Conservation (phyloP, 2,329 filamentous ascomycete genomes). For the Scopulariopsis brevicaulis region DNA sequence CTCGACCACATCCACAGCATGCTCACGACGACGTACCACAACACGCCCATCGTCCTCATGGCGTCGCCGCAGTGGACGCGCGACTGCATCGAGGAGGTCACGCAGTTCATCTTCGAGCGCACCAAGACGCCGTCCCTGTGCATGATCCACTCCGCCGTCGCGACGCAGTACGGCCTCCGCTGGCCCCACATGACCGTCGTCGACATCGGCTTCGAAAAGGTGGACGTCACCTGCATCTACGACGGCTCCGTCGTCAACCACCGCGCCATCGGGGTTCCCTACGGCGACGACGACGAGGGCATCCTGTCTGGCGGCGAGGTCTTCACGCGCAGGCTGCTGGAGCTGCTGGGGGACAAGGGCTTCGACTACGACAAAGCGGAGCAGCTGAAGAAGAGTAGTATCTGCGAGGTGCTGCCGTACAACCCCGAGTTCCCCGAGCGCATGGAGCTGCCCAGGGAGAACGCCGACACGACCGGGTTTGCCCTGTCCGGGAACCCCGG, state of each 20-base stretch:
- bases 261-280: slow-evolving; percentile 50
- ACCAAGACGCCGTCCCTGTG: slow-evolving; percentile 90
- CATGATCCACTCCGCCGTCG: slow-evolving; percentile 79
- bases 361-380: slow-evolving; percentile 59
- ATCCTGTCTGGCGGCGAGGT: slow-evolving; percentile 71
- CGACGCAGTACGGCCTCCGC: slow-evolving; percentile 74
- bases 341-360: slow-evolving; percentile 49
- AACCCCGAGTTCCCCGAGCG: slow-evolving; percentile 28
- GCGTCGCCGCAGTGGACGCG: slow-evolving; percentile 84
- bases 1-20: slow-evolving; percentile 85
- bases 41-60: slow-evolving; percentile 87
- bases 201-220: slow-evolving; percentile 86
- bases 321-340: slow-evolving; percentile 64
- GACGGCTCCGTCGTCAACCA: slow-evolving; percentile 67
- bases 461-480: slow-evolving; percentile 5
- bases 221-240: slow-evolving; percentile 81
- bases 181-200: slow-evolving; percentile 71
- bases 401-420: slow-evolving; percentile 57
- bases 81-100: slow-evolving; percentile 75
- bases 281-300: slow-evolving; percentile 18
- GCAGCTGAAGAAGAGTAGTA: slow-evolving; percentile 54
- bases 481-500: slow-evolving; percentile 13
- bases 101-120: slow-evolving; percentile 94
- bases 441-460: slow-evolving; percentile 36
- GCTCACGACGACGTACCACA: slow-evolving; percentile 86